Evolutionary conservation across 2,329 filamentous ascomycete species (phyloP), one percentile per base, ranked within the genome.

Genomic region (Diplodia mutila): DNA sequence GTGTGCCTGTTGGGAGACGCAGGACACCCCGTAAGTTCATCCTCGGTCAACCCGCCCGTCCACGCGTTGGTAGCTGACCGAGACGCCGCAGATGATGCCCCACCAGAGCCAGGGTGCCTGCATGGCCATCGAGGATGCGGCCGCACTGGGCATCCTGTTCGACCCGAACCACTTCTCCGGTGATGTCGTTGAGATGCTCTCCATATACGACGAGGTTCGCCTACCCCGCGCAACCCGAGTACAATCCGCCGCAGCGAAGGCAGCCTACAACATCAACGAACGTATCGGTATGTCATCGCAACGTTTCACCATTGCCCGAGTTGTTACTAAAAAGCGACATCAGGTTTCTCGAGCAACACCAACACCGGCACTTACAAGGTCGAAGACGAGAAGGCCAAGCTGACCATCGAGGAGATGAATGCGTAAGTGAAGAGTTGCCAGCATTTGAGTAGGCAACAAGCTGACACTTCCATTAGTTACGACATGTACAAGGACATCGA

Each of bases 341-440:
- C 57, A 61, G 57, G 59, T 64, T 90, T 90, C 77, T 89, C 87
- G 0, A 83, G 82, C 46, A 90, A 90, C 73, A 89, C 83, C 32
- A 71, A 83, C 48, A 84, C 79, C 16, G 75, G 83, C 0, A 84
- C 82, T 0, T 90, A 90, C 77, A 87, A 86, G 72, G 88, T 90
- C 0, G 84, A 86, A 69, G 85, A 90, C 63, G 83, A 87, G 71
- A 85, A 81, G 70, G 83, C 86, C 55, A 88, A 89, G 69, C 73
- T 91, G 37, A 90, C 89, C 0, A 90, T 91, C 61, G 87, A 90
- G 70, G 88, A 91, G 75, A 90, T 91, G 87, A 90, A 91, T 69
- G 80, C 81, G 81, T 87, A 79, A 80, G 84, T 42, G 23, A 0
- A 48, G 12, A 3, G 2, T 1, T 2, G 57, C 2, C 18, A n/a